Conservation (phyloP, 257 asterid species). For the Agastache rugosa region DNA sequence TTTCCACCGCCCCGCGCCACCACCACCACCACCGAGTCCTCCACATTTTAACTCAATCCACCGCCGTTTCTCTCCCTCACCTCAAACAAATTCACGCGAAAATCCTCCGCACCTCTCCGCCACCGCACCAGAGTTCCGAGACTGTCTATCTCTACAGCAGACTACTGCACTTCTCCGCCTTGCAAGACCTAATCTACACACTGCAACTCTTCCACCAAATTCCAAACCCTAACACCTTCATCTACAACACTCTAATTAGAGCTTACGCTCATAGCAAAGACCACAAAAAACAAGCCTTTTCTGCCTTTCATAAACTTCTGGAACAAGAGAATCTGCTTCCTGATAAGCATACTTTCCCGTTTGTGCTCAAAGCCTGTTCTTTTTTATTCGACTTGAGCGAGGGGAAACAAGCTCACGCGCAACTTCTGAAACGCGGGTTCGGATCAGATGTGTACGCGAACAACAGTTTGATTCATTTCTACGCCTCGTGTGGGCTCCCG, state of each 20-base stretch:
- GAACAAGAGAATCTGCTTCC: slow-evolving; percentile 47
- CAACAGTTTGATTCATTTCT: slow-evolving; percentile 84
- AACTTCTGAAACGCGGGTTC: slow-evolving; percentile 63
- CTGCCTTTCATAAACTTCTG: slow-evolving; percentile 51
- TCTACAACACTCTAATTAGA: slow-evolving; percentile 70
- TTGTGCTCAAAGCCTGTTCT: slow-evolving; percentile 76
- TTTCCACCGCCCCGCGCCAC: slow-evolving; percentile 38
- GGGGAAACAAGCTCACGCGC: slow-evolving; percentile 73
- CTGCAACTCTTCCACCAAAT: slow-evolving; percentile 49
- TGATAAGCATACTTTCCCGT: slow-evolving; percentile 81
- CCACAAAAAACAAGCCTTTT: slow-evolving; percentile 51
- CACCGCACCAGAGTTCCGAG: slow-evolving; percentile 42
- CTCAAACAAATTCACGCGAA: slow-evolving; percentile 76
- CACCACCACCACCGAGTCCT: slow-evolving; percentile 49
- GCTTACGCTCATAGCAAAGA: slow-evolving; percentile 62
- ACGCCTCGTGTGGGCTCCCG: slow-evolving; percentile 67
- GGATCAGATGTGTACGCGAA: slow-evolving; percentile 64
- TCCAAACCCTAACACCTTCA: slow-evolving; percentile 54
- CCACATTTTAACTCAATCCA: slow-evolving; percentile 54
- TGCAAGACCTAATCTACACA: slow-evolving; percentile 57
- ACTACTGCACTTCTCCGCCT: slow-evolving; percentile 56
- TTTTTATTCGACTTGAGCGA: slow-evolving; percentile 61
- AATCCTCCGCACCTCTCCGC: slow-evolving; percentile 53
- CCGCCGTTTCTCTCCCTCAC: slow-evolving; percentile 58
- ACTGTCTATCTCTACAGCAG: slow-evolving; percentile 52